Evolutionary conservation across 345 rosid species (phyloP), one percentile per base, ranked within the genome.

Genomic region (Combretum micranthum): DNA sequence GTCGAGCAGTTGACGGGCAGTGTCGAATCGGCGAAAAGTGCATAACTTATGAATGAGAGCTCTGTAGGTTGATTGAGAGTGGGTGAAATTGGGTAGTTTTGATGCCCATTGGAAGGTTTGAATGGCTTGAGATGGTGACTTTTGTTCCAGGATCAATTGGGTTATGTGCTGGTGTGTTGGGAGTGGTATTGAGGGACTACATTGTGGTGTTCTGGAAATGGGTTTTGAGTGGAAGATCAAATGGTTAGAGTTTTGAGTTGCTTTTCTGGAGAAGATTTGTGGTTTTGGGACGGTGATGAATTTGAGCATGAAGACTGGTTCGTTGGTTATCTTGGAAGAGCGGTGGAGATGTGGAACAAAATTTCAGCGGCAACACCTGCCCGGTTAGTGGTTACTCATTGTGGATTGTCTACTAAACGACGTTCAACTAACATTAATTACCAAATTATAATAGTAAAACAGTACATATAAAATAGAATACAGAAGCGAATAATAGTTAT

Each of bases 51-150:
- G 71, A 21, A 84, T 23, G 21, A 92, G 69, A 69, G 88, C 88
- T 20, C 88, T 79, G 68, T 86, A 92, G 45, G 98, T 92, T 58
- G 90, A 75, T 26, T 76, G 96, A 44, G 96, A 81, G 53, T 86
- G 96, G 52, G 58, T 57, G 75, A 84, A 92, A 45, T 71, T 74
- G 48, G 94, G 77, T 45, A 87, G 54, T 22, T 55, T 72, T 12
- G 89, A 70, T 4, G 87, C 96, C 98, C 95, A 92, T 55, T 59
- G 67, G 74, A 92, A 88, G 32, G 98, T 86, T 52, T 78, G 65
- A 16, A 86, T 63, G 44, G 88, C 88, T 72, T 70, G 69, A 25
- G 77, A 55, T 4, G 90, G 66, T 54, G 96, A 67, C 42, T 77
- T 90, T 66, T 86, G 92, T 61, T 92, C 95, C 57, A 81, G 69